Base-by-base conservation (phyloP, 768 basidiomycete genomes). In the Naganishia onofrii region DNA sequence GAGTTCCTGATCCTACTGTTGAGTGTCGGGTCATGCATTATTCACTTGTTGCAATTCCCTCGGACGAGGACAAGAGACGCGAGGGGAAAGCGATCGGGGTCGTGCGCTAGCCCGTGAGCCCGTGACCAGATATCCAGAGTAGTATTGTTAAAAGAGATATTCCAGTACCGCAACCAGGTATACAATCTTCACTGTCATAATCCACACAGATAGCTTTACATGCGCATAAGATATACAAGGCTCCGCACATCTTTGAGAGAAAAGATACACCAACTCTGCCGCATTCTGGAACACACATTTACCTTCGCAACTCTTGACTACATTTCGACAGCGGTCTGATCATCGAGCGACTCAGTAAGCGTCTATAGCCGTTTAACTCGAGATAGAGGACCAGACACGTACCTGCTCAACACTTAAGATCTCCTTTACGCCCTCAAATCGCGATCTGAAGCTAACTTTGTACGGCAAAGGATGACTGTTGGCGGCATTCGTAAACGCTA, bases 401-500 rank as follows among this genome's bases (percentile, higher is more conserved):
- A 63, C 60, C 38, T 46, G 60, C 32, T 63, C 60, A 21, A 63
- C 42, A 15, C 23, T 44, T 42, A 63, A 28, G 23, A 63, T 42
- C 32, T 63, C 60, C 28, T 44, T 26, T 2, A 63, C 60, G 28
- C 38, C 60, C 3, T 70, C 57, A 21, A 81, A 72, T 9, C 88
- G 76, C 0, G 88, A 87, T 69, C 84, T 82, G 74, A 90, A 89
- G 7, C 79, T 71, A 4, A 84, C 87, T 32, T 83, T 83, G 76
- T 90, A 90, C 0, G 86, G 87, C 55, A 84, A 75, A 0, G 89
- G 89, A 68, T 88, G 88, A 0, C 85, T 84, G 73, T 89, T 86
- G 19, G 88, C 86, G 3, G 85, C 86, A 72, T 88, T 86, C 6
- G 86, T 86, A 74, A 90, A 88, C 0, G 84, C 87, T 46, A 84